Evolutionary conservation across 345 rosid species (phyloP).

Genomic region (Excoecaria agallocha): DNA sequence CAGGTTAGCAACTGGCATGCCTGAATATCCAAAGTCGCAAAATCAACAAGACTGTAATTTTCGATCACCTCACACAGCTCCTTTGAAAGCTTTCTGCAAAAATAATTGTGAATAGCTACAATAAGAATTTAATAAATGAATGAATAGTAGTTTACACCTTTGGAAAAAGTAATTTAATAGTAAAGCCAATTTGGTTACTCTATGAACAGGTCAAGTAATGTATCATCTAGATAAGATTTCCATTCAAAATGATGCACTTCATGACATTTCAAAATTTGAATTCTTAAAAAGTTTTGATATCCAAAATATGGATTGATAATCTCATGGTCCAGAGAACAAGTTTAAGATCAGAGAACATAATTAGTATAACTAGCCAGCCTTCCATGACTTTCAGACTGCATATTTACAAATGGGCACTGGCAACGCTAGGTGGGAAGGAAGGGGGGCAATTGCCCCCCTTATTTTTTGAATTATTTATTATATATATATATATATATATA

Average conservation of each 20-base stretch:
- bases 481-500: too few relatives aligned
- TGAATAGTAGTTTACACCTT: too few relatives aligned
- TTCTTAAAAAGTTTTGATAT: neutral
- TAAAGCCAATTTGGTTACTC: neutral
- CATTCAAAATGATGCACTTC: neutral
- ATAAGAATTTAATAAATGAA: neutral
- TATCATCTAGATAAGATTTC: neutral
- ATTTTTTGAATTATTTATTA: too few relatives aligned
- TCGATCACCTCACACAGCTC: constrained; percentile 74
- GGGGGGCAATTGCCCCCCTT: too few relatives aligned
- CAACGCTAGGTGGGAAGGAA: too few relatives aligned
- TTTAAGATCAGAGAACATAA: neutral
- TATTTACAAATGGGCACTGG: neutral
- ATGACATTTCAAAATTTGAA: neutral
- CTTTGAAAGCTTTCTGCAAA: constrained; percentile 73
- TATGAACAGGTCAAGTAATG: neutral
- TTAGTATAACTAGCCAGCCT: neutral
- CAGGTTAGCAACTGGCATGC: constrained; percentile 25
- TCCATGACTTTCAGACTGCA: neutral
- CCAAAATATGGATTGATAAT: neutral
- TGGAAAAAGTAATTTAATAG: neutral
- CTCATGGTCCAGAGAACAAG: neutral
- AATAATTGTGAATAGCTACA: constrained; percentile 12
- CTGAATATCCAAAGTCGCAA: constrained; percentile 89
- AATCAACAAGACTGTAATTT: constrained; percentile 62